Percentiles rank a stretch among this genome's conserved stretches.
Conservation (phyloP, 768 basidiomycete species). For the Amanita exitialis region DNA sequence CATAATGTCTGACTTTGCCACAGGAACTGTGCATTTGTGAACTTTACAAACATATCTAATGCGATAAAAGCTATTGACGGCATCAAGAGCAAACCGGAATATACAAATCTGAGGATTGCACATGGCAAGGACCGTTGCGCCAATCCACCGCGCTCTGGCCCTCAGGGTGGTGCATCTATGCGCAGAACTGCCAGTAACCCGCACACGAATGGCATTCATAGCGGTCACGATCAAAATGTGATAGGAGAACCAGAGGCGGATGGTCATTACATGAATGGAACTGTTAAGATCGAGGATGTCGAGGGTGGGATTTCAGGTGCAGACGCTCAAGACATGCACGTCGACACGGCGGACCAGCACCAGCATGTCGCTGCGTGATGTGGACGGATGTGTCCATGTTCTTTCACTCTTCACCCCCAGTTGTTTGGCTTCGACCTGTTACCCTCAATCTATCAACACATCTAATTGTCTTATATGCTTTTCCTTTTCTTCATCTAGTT, state of each 20-base stretch:
- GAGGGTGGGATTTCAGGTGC: constrained; percentile 16
- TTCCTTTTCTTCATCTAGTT: constrained; percentile 6
- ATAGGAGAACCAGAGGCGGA: constrained; percentile 18
- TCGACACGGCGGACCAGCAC: constrained; percentile 16
- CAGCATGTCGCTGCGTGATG: constrained; percentile 7
- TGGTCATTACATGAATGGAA: constrained; percentile 9
- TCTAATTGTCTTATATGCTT: constrained; percentile 6
- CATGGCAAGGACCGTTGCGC: constrained; percentile 96
- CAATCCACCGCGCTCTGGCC: constrained; percentile 79
- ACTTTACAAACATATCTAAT: constrained; percentile 91
- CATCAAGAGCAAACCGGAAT: constrained; percentile 87
- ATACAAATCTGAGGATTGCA: constrained; percentile 79
- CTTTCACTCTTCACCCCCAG: constrained; percentile 4
- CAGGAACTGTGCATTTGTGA: constrained; percentile 93
- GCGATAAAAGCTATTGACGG: constrained; percentile 98
- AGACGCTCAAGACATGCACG: constrained; percentile 31
- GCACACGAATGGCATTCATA: constrained; percentile 21
- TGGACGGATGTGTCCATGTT: constrained; percentile 5
- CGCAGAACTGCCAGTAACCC: constrained; percentile 32
- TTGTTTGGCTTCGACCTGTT: constrained; percentile 6
- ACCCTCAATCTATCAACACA: constrained; percentile 1
- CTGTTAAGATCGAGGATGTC: constrained; percentile 18
- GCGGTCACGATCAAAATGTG: constrained; percentile 17
- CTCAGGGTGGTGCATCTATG: constrained; percentile 55
- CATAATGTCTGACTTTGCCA: constrained; percentile 4